Evolutionary conservation across 2,329 filamentous ascomycete genomes (phyloP).

Genomic region (Geosmithia morbida): DNA sequence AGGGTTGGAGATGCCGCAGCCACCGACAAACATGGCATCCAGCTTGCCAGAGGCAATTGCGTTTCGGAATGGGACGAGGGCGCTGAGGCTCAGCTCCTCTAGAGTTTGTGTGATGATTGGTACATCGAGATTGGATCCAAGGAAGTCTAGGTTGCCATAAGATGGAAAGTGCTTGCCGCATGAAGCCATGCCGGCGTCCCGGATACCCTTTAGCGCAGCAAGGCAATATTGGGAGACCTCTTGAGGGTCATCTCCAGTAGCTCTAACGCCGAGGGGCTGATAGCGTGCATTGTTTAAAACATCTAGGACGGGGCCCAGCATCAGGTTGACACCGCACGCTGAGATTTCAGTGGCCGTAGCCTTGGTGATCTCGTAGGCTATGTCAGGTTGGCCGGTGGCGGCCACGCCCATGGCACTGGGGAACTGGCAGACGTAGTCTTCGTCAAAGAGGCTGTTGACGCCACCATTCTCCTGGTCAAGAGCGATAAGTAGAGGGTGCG

Average conservation of each 20-base stretch:
- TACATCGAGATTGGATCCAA: slow-evolving; percentile 80
- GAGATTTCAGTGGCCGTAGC: slow-evolving; percentile 86
- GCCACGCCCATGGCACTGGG: slow-evolving; percentile 94
- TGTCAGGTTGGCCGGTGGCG: slow-evolving; percentile 72
- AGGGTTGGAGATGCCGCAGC: slow-evolving; percentile 80
- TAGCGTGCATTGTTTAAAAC: slow-evolving; percentile 87
- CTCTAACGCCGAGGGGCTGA: slow-evolving; percentile 79
- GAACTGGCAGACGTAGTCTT: slow-evolving; percentile 91
- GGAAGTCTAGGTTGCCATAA: slow-evolving; percentile 87
- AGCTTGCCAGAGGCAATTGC: slow-evolving; percentile 69
- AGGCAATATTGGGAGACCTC: slow-evolving; percentile 89
- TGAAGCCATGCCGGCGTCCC: slow-evolving; percentile 75
- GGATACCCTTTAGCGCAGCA: slow-evolving; percentile 82
- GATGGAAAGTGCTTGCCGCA: slow-evolving; percentile 96
- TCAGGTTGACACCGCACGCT: slow-evolving; percentile 90
- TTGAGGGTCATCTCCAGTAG: slow-evolving; percentile 83
- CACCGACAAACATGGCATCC: slow-evolving; percentile 92
- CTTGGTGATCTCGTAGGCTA: slow-evolving; percentile 83
- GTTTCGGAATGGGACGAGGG: slow-evolving; percentile 81
- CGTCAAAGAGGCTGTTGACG: slow-evolving; percentile 92
- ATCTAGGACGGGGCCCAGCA: slow-evolving; percentile 85
- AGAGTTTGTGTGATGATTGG: slow-evolving; percentile 92
- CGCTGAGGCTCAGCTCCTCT: slow-evolving; percentile 83
- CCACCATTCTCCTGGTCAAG: slow-evolving; percentile 97
- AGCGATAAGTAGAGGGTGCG: slow-evolving; percentile 76